Percentiles rank a stretch among this genome's conserved stretches.
These are phyloP conservation scores for Afroboletus lepidellus DNA, from an alignment of 1,284 basidiomycete species.

Conservation along the genomic window DNA sequence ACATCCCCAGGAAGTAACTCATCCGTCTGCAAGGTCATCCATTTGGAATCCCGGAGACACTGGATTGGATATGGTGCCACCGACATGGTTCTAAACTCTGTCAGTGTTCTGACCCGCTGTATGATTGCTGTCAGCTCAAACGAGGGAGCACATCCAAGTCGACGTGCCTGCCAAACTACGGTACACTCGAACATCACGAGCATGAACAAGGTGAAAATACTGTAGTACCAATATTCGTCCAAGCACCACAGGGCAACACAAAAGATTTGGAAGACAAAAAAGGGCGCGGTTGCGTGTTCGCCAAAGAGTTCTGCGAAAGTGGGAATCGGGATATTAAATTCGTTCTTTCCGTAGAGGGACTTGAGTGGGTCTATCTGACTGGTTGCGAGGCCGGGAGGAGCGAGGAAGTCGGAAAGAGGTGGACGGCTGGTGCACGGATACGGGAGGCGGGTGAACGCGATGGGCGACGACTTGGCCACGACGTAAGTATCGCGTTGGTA, in stretches of 20 bases:
- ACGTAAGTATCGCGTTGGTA: slow-evolving; percentile 97
- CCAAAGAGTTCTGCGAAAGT: slow-evolving; percentile 85
- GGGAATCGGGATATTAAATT: slow-evolving; percentile 94
- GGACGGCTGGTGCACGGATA: slow-evolving; percentile 86
- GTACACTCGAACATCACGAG: slow-evolving; percentile 95
- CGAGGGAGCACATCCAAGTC: background rate
- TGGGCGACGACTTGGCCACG: slow-evolving; percentile 55
- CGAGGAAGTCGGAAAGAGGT: slow-evolving; percentile 65
- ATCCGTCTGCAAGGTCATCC: slow-evolving; percentile 79
- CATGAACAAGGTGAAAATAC: slow-evolving; percentile 96
- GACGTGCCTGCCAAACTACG: slow-evolving; percentile 88
- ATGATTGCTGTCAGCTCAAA: slow-evolving; percentile 10
- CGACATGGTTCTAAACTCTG: slow-evolving; percentile 94
- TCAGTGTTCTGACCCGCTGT: slow-evolving; percentile 84
- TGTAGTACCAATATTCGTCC: slow-evolving; percentile 98
- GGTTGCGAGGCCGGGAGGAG: slow-evolving; percentile 47
- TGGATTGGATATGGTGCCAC: slow-evolving; percentile 86
- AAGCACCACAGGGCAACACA: slow-evolving; percentile 94
- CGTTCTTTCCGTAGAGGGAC: slow-evolving; percentile 83
- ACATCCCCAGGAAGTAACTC: slow-evolving; percentile 88
- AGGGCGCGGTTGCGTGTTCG: slow-evolving; percentile 92
- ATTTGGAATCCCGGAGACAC: slow-evolving; percentile 76
- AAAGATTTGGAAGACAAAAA: slow-evolving; percentile 96
- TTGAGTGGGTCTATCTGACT: slow-evolving; percentile 47
- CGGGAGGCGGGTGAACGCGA: slow-evolving; percentile 79